phyloP scores from a whole-genome alignment of 1,284 basidiomycete genomes.

The Cutaneotrichosporon mucoides region DNA sequence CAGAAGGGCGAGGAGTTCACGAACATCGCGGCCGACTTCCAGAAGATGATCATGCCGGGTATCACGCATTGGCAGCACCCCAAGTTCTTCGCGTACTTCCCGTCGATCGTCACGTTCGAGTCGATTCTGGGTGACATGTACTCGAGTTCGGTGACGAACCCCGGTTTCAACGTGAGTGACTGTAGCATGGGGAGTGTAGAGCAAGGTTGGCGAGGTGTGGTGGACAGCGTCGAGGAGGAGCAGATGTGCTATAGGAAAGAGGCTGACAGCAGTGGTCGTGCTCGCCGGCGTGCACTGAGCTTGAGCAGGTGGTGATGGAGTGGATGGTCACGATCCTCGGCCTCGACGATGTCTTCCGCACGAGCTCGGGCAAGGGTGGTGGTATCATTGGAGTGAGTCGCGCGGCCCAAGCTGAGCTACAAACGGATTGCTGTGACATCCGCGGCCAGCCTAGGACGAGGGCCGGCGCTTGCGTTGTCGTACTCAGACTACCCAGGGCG shows the following conservation, averaged over 20 bases:
- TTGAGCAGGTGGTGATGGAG: conserved; percentile 85
- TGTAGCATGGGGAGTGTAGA: too few species aligned
- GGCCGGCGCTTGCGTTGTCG: too few species aligned
- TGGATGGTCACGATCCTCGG: conserved; percentile 86
- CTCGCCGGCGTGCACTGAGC: conserved; percentile 87
- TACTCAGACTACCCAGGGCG: too few species aligned
- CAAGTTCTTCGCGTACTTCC: conserved; percentile 80
- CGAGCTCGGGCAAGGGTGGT: conserved; percentile 66
- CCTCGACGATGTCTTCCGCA: conserved; percentile 63
- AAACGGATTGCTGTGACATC: too few species aligned
- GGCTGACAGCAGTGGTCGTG: conserved; percentile 63
- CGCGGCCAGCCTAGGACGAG: too few species aligned
- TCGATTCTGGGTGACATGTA: conserved; percentile 83
- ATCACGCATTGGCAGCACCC: conserved; percentile 85
- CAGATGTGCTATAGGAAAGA: too few species aligned
- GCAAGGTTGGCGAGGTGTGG: too few species aligned
- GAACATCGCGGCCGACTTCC: conserved; percentile 73
- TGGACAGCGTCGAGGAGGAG: too few species aligned
- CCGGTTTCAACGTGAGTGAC: conserved; percentile 84
- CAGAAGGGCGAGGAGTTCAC: conserved; percentile 71
- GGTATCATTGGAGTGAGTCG: conserved; percentile 74
- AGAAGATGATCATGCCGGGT: conserved; percentile 74
- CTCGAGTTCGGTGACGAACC: conserved; percentile 69
- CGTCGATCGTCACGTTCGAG: conserved; percentile 76
- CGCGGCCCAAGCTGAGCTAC: too few species aligned